A percentile compares a stretch with the other conserved stretches of the same genome.
These are phyloP conservation scores for Arthrobotrys musiformis DNA, from an alignment of 2,329 filamentous ascomycete genomes.

Conservation along the genomic window DNA sequence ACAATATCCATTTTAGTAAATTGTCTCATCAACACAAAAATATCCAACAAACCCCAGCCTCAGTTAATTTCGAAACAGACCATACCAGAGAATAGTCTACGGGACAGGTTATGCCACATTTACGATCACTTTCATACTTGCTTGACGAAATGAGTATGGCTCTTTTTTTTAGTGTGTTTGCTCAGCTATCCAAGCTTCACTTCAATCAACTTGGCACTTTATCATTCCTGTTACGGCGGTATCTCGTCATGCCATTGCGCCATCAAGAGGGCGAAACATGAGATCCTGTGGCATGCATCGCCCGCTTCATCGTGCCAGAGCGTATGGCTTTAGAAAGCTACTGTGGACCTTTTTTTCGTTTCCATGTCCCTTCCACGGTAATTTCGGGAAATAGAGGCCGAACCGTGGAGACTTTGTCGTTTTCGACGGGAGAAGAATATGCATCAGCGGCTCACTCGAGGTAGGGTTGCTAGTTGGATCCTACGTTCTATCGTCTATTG, in stretches of 20 bases:
- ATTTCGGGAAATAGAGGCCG: neutral
- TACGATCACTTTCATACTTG: neutral
- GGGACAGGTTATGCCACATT: neutral
- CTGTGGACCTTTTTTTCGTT: neutral
- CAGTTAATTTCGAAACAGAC: neutral
- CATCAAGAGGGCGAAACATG: neutral
- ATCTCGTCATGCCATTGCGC: neutral
- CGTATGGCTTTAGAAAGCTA: neutral
- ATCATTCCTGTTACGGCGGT: slow-evolving; percentile 1
- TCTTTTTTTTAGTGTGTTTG: slow-evolving; percentile 4
- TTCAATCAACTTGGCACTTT: neutral
- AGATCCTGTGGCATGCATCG: neutral
- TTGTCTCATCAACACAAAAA: neutral
- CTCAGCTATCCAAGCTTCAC: neutral
- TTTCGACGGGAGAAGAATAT: neutral
- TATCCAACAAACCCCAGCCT: slow-evolving; percentile 10
- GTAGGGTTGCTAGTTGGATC: neutral
- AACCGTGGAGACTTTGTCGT: neutral
- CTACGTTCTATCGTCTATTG: neutral
- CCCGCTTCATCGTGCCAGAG: neutral
- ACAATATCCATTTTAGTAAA: neutral
- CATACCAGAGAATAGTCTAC: neutral
- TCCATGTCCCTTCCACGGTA: too few species aligned
- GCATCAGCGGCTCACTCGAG: neutral
- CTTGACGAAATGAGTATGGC: neutral